A percentile compares a stretch with the other conserved stretches of the same genome.
Conservation (phyloP, 1,139 yeast species). For the Pichia sp. region DNA sequence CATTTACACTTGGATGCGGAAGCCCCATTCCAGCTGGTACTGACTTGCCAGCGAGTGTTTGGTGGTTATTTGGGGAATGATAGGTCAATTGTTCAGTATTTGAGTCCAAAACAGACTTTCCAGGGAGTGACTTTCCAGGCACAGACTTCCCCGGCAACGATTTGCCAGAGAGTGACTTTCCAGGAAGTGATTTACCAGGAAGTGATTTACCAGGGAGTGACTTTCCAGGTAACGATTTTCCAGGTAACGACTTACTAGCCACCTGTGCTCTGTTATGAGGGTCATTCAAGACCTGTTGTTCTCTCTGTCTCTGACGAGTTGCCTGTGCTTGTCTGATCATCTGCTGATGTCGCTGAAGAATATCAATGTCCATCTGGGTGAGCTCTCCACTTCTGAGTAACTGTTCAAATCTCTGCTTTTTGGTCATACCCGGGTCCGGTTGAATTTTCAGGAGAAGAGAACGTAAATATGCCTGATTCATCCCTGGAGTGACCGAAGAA, state of each 20-base stretch:
- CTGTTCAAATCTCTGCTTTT: constrained; percentile 24
- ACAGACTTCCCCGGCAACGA: not conserved
- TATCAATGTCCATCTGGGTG: constrained; percentile 21
- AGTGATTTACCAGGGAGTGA: constrained; percentile 1
- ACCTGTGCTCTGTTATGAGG: constrained; percentile 6
- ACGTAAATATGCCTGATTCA: constrained; percentile 18
- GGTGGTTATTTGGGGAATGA: too few species aligned
- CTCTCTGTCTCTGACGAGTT: constrained; percentile 20
- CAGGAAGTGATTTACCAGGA: constrained; percentile 5
- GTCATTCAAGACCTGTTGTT: constrained; percentile 10
- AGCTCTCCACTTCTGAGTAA: constrained; percentile 23
- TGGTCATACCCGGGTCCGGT: constrained; percentile 26
- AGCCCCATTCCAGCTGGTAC: too few species aligned
- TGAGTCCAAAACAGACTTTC: not conserved
- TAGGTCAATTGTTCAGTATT: not conserved
- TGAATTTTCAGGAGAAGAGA: constrained; percentile 22
- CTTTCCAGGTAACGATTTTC: not conserved
- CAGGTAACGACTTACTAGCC: not conserved
- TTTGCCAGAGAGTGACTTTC: not conserved
- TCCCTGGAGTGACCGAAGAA: constrained; percentile 1
- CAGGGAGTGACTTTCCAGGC: constrained; percentile 1
- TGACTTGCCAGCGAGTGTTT: too few species aligned
- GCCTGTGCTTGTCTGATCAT: constrained; percentile 22
- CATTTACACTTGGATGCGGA: too few species aligned
- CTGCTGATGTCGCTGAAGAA: constrained; percentile 25